phyloP scores from a whole-genome alignment of 2,329 filamentous ascomycete genomes.

The Trichothecium roseum region DNA sequence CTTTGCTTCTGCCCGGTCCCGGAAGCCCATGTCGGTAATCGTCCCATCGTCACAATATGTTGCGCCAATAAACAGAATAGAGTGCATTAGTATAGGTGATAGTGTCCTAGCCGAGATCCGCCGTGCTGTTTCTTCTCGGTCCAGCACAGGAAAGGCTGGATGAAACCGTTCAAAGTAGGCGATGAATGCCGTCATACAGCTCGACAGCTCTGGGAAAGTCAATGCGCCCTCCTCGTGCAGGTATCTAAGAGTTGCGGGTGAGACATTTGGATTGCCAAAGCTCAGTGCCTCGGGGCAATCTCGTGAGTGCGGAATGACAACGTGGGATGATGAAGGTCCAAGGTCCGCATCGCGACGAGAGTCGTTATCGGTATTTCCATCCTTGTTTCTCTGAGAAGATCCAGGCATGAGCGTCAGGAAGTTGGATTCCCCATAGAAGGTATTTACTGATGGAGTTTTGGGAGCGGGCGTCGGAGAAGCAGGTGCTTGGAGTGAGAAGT shows the following conservation, averaged over 20 bases:
- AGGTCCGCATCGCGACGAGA: too few relatives aligned
- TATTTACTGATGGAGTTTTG: constrained; percentile 10
- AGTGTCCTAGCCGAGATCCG: constrained; percentile 28
- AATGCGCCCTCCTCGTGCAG: constrained; percentile 34
- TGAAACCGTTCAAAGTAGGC: constrained; percentile 49
- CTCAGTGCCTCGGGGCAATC: constrained; percentile 5
- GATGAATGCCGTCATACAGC: constrained; percentile 30
- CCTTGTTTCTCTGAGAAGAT: constrained; percentile 3
- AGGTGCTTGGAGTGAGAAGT: constrained; percentile 5
- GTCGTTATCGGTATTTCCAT: too few relatives aligned
- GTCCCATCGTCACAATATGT: constrained; percentile 39
- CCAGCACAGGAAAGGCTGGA: constrained; percentile 43
- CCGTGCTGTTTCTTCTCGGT: constrained; percentile 30
- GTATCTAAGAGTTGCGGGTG: constrained; percentile 36
- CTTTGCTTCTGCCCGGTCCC: constrained; percentile 37
- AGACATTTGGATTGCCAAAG: constrained; percentile 20
- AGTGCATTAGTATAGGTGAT: constrained; percentile 38
- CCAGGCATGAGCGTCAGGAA: constrained; percentile 24
- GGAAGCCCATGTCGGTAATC: constrained; percentile 32
- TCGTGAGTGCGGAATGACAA: not conserved
- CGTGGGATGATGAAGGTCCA: not conserved
- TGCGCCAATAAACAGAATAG: constrained; percentile 43
- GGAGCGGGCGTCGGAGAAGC: constrained; percentile 7
- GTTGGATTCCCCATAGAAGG: constrained; percentile 28
- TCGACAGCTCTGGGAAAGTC: constrained; percentile 29